These are phyloP conservation scores for Apophysomyces sp. DNA, from an alignment of 371 early-diverging fungal genomes.

Conservation along the genomic window DNA sequence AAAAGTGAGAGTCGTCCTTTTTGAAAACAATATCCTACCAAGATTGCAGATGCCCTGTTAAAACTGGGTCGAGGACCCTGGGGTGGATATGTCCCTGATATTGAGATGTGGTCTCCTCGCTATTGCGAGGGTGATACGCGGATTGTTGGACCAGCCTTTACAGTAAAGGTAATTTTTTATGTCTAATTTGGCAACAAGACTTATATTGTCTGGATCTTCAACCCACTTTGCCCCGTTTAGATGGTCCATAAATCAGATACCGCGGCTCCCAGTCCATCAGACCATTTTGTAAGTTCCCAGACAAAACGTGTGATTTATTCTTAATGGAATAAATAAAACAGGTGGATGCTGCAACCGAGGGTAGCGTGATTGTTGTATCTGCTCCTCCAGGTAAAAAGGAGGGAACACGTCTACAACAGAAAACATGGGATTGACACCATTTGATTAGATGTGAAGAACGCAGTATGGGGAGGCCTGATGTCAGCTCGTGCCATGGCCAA, in stretches of 20 bases:
- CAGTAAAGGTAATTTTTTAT: constrained; percentile 64
- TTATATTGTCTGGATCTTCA: no score
- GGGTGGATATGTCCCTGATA: constrained; percentile 70
- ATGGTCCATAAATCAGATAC: constrained; percentile 53
- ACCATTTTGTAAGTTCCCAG: constrained; percentile 60
- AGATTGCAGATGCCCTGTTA: constrained; percentile 76
- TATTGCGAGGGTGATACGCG: constrained; percentile 55
- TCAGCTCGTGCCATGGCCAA: constrained; percentile 67
- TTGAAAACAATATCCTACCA: constrained; percentile 17
- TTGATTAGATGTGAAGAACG: constrained; percentile 58
- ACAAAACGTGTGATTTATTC: constrained; percentile 3
- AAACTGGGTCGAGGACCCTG: constrained; percentile 56
- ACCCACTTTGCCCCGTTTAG: constrained; percentile 25
- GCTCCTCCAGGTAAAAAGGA: constrained; percentile 50
- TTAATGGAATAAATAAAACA: constrained; percentile 16
- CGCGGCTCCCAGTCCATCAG: constrained; percentile 38
- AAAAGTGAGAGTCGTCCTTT: background rate
- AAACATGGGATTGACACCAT: constrained; percentile 1
- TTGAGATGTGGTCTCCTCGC: constrained; percentile 65
- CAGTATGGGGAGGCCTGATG: constrained; percentile 85
- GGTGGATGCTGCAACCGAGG: constrained; percentile 58
- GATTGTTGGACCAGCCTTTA: constrained; percentile 77
- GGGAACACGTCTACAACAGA: background rate
- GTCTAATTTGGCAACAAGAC: background rate
- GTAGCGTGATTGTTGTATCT: constrained; percentile 67